Evolutionary conservation across 768 basidiomycete species (phyloP), one percentile per base, ranked within the genome.

Genomic region (Leccinum imitatum): DNA sequence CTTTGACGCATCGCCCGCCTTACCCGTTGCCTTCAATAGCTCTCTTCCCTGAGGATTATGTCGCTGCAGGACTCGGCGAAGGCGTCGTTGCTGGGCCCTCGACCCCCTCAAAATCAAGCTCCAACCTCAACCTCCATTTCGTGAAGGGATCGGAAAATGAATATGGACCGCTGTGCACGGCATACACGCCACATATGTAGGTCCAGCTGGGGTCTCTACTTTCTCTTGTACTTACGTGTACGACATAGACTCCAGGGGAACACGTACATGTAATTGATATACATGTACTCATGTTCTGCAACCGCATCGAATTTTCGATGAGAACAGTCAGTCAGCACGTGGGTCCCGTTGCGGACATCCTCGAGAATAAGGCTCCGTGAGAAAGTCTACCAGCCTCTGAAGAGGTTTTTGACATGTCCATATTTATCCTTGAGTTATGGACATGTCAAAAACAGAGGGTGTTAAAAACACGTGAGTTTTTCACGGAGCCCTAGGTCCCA

Each of bases 161-260:
- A 94, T 98, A 63, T 94, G 88, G 83, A 67, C 75, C 46, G 84
- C 91, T 0, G 71, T 98, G 54, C 79, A 79, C 46, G 85, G 86
- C 57, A 94, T 97, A 39, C 25, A 90, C 31, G 80, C 76, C 56
- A 97, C 21, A 21, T 21, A 97, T 11, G 78, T 98, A 31, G 83
- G 85, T 0, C 89, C 8, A 95, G 93, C 67, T 99, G 96, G 96
- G 96, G 96, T 0, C 76, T 97, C 27, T 99, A 99, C 75, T 99
- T 99, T 77, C 83, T 96, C 63, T 96, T 97, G 96, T 98, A 71
- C 31, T 31, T 31, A 10, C 75, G 67, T 65, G 39, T 10, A 47
- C 31, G 19, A 47, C 19, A 33, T 13, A 13, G 33, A 33, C 33
- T 33, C 33, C 4, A 13, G 31, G 11, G 31, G 31, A 33, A 33